A percentile compares a stretch with the other conserved stretches of the same genome.
phyloP scores from a whole-genome alignment of 768 basidiomycete genomes.

The Mycena crocata region DNA sequence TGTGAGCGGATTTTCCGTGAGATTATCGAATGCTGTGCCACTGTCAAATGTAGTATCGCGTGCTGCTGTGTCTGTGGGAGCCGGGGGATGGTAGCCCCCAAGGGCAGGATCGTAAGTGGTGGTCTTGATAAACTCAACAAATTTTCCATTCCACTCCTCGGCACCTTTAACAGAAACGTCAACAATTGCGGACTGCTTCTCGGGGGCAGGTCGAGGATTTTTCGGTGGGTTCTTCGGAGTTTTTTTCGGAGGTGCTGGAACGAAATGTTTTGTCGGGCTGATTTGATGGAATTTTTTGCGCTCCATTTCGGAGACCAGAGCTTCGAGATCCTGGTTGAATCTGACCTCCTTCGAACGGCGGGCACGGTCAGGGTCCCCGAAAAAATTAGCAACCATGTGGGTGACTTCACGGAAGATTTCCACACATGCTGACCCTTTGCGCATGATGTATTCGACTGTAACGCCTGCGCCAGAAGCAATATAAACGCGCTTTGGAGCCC shows the following conservation, averaged over 20 bases:
- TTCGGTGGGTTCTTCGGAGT: no score
- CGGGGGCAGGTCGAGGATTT: background rate
- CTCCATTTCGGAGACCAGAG: background rate
- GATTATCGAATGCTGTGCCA: constrained; percentile 30
- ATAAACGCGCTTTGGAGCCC: constrained; percentile 35
- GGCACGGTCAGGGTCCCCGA: constrained; percentile 24
- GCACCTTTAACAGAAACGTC: constrained; percentile 34
- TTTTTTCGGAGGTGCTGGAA: constrained; percentile 21
- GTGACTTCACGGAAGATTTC: constrained; percentile 4
- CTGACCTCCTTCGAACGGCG: constrained; percentile 36
- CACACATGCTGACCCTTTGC: constrained; percentile 10
- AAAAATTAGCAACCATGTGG: constrained; percentile 9
- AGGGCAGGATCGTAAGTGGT: constrained; percentile 38
- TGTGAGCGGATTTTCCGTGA: constrained; percentile 20
- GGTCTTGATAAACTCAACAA: constrained; percentile 31
- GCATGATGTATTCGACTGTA: constrained; percentile 11
- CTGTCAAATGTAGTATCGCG: constrained; percentile 19
- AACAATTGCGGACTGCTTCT: constrained; percentile 25
- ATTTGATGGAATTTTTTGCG: constrained; percentile 21
- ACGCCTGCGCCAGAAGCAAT: constrained; percentile 39
- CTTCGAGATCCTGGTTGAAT: constrained; percentile 13
- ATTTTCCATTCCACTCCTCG: constrained; percentile 36
- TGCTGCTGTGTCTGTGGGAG: background rate
- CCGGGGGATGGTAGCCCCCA: constrained; percentile 32
- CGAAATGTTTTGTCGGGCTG: constrained; percentile 7